Base-by-base conservation (phyloP, 805 yeast genomes). In the Saturnispora sanitii region DNA sequence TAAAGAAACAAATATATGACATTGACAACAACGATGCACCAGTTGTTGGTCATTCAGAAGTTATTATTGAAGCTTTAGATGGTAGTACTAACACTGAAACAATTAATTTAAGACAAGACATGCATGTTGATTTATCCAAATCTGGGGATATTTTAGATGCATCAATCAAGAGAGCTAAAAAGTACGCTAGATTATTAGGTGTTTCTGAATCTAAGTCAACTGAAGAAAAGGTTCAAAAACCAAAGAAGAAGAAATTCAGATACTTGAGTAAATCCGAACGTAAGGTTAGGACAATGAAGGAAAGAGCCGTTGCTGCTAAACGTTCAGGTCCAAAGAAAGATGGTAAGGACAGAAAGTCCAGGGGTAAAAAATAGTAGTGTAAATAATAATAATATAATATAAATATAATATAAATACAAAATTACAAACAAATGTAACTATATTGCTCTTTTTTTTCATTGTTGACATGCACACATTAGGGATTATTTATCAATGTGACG, bases 211-310 rank as follows among this genome's bases (percentile, higher is more conserved):
- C 42, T 48, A 54, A 40, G n/a, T 55, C 53, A 26, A 59, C 60
- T 48, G 52, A 53, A 9, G 49, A 52, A 34, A 48, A 48, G 45
- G 60, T 57, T 27, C 7, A 11, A 47, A 61, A 60, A 42, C 61
- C 58, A 46, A 73, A 69, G 62, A 81, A 80, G 71, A 80, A 77
- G 70, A 88, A 88, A 70, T 87, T 87, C 55, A 76, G 96, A 62
- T 90, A 88, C 52, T 69, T 88, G 58, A 75, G 92, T 37, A 85
- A 86, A 59, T 63, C 68, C 21, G 96, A 87, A 62, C 74, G 97
- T 61, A 77, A 65, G 51, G 61, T 59, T 17, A 75, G 76, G 44
- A 71, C 49, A 23, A 33, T 50, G 23, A 74, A 64, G 60, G 72
- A 63, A 64, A 72, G 60, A 64, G 47, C 47, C 60, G 37, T 29